Evolutionary conservation across 495 filamentous ascomycete species (phyloP).

Genomic region (Penicillium angulare): DNA sequence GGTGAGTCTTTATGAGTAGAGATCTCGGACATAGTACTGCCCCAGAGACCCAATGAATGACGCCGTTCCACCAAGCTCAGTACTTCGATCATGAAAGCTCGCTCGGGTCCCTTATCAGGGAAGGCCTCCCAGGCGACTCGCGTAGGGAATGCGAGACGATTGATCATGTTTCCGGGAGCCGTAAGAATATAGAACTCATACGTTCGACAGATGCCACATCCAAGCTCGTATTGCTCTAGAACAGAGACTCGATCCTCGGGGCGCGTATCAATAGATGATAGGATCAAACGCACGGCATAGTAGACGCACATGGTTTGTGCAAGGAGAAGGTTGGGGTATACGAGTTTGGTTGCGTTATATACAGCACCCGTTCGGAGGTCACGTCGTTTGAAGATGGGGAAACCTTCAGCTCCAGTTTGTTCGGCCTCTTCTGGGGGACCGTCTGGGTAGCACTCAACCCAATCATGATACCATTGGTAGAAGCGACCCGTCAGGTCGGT

Average conservation of each 20-base stretch:
- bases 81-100: conserved; percentile 37
- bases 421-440: conserved; percentile 32
- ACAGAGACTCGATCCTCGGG: conserved; percentile 33
- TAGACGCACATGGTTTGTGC: conserved; percentile 47
- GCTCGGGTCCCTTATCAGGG: conserved; percentile 37
- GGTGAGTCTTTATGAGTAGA: conserved; percentile 30
- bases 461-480: conserved; percentile 35
- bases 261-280: conserved; percentile 39
- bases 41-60: conserved; percentile 42
- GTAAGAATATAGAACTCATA: conserved; percentile 42
- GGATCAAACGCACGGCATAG: conserved; percentile 33
- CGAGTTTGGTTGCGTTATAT: conserved; percentile 34
- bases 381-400: conserved; percentile 41
- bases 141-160: conserved; percentile 43
- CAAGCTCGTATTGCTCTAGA: conserved; percentile 38
- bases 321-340: conserved; percentile 41
- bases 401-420: conserved; percentile 22
- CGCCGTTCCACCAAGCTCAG: conserved; percentile 41
- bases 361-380: conserved; percentile 39
- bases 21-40: conserved; percentile 40
- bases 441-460: conserved; percentile 34
- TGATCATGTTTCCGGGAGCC: conserved; percentile 47
- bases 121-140: conserved; percentile 47
- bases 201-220: conserved; percentile 42
- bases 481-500: conserved; percentile 33